These are phyloP conservation scores for Colletotrichum zoysiae DNA, from an alignment of 2,329 filamentous ascomycete genomes.

Conservation along the genomic window DNA sequence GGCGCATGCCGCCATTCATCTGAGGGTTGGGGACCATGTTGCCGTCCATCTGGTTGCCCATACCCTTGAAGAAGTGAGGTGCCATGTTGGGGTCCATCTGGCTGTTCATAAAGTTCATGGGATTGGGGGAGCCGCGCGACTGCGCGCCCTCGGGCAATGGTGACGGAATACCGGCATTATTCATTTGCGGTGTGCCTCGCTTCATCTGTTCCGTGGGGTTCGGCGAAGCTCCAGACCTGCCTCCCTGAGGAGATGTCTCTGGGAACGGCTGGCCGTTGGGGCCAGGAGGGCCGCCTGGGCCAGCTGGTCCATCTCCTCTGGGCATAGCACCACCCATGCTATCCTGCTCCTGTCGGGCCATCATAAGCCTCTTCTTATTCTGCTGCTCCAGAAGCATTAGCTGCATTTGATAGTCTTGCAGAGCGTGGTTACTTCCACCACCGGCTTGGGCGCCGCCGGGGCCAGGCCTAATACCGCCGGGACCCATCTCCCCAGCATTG, in stretches of 20 bases:
- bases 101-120: constrained; percentile 73
- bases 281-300: constrained; percentile 65
- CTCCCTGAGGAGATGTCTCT: constrained; percentile 77
- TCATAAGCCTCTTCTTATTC: constrained; percentile 87
- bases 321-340: constrained; percentile 61
- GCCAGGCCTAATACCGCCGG: constrained; percentile 69
- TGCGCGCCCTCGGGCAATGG: constrained; percentile 77
- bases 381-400: constrained; percentile 89
- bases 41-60: constrained; percentile 62
- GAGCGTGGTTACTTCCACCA: constrained; percentile 78
- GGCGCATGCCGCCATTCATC: constrained; percentile 76
- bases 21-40: constrained; percentile 67
- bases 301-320: constrained; percentile 64
- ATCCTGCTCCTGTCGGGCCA: constrained; percentile 86
- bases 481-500: constrained; percentile 72
- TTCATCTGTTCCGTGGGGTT: constrained; percentile 85
- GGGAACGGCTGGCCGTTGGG: constrained; percentile 74
- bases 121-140: constrained; percentile 75
- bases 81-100: constrained; percentile 73
- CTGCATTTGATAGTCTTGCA: constrained; percentile 92
- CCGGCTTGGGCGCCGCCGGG: constrained; percentile 61
- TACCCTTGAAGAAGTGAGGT: constrained; percentile 70
- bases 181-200: constrained; percentile 81
- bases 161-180: constrained; percentile 75
- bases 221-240: constrained; percentile 78